Evolutionary conservation across 345 rosid species (phyloP).

Genomic region (Arabis alpina): DNA sequence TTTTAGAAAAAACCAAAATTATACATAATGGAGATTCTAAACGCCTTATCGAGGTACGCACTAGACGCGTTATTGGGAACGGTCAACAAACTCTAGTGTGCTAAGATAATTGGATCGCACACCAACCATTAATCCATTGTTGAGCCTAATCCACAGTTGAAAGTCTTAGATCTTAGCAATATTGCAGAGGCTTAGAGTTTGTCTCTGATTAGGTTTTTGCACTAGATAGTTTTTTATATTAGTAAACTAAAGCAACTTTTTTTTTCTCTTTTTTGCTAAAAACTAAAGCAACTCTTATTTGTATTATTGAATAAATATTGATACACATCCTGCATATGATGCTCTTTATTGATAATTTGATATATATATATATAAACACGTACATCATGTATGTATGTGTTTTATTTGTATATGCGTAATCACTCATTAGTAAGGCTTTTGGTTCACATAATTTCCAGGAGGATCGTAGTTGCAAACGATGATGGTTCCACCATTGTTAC

Average conservation of each 20-base stretch:
- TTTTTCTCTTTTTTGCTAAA: not conserved
- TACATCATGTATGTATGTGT: not conserved
- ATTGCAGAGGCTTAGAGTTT: not conserved
- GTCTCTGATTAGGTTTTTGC: not conserved
- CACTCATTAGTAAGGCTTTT: slow-evolving; percentile 38
- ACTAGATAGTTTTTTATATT: not conserved
- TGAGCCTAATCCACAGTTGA: too few species aligned
- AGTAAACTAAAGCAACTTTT: not conserved
- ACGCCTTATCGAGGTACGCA: too few species aligned
- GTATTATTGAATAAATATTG: slow-evolving; percentile 4
- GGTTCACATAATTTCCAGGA: slow-evolving; percentile 15
- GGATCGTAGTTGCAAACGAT: slow-evolving; percentile 36
- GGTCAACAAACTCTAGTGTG: too few species aligned
- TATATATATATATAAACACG: not conserved
- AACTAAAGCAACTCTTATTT: not conserved
- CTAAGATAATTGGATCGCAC: too few species aligned
- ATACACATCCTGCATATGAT: slow-evolving; percentile 1
- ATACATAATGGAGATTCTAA: too few species aligned
- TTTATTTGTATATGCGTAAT: not conserved
- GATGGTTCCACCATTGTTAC: slow-evolving; percentile 42
- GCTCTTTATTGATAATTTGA: not conserved
- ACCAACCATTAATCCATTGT: too few species aligned
- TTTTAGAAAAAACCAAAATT: too few species aligned
- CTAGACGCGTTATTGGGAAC: too few species aligned
- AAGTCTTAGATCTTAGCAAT: too few species aligned